phyloP scores from a whole-genome alignment of 2,329 filamentous ascomycete genomes.

The Dendrostoma leiphaemia region DNA sequence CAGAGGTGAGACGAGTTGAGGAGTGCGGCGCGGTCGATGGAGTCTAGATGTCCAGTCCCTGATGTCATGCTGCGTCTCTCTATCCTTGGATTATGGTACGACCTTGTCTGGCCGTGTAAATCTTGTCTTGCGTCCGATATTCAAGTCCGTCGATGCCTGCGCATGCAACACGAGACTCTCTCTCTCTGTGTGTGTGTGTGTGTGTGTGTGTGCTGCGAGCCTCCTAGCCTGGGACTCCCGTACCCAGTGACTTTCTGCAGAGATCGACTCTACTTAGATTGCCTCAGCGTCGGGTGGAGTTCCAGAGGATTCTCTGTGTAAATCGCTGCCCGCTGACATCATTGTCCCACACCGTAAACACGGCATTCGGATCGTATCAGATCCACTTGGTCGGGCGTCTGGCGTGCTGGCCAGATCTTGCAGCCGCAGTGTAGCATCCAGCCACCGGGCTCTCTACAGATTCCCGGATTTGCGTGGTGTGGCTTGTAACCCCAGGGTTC shows the following conservation, averaged over 20 bases:
- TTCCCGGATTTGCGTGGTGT: neutral
- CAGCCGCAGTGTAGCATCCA: constrained; percentile 10
- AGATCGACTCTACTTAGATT: constrained; percentile 1
- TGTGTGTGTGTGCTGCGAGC: no score
- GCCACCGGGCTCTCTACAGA: neutral
- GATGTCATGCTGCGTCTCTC: constrained; percentile 9
- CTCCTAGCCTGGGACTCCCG: no score
- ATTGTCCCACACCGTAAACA: constrained; percentile 2
- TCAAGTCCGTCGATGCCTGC: no score
- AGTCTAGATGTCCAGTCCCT: neutral
- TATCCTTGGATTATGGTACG: neutral
- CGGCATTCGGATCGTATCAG: no score
- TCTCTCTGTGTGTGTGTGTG: no score
- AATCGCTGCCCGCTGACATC: constrained; percentile 4
- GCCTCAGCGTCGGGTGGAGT: neutral
- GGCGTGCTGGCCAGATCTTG: neutral
- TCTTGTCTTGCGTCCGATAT: no score
- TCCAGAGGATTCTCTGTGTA: neutral
- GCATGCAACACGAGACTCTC: no score
- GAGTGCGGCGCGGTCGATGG: neutral
- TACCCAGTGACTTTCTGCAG: no score
- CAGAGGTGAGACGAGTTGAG: neutral
- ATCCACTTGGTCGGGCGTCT: no score
- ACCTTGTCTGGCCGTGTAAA: no score
- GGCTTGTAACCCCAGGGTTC: no score